Conservation (phyloP, 768 basidiomycete genomes). For the Serpula lacrymans region DNA sequence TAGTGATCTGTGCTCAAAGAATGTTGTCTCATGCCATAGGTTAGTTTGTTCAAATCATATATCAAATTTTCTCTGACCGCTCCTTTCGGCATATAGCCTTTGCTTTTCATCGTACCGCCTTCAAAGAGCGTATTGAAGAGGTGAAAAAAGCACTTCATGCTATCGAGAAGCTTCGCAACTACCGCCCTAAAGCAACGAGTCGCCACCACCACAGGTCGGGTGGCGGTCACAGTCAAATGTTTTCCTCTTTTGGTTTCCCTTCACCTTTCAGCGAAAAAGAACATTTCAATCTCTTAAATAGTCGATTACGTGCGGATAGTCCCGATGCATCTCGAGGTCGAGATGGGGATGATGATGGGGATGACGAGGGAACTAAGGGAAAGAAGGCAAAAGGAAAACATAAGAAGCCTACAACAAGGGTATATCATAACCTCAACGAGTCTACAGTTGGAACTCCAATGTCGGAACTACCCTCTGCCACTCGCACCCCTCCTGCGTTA, state of each 20-base stretch:
- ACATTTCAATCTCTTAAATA: slow-evolving; percentile 32
- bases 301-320: slow-evolving; percentile 25
- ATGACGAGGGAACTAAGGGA: slow-evolving; percentile 14
- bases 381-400: slow-evolving; percentile 29
- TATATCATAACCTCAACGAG: slow-evolving; percentile 5
- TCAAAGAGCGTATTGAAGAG: slow-evolving; percentile 63
- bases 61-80: background rate
- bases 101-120: slow-evolving; percentile 75
- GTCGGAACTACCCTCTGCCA: slow-evolving; percentile 9
- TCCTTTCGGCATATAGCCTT: slow-evolving; percentile 42
- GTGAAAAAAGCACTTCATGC: slow-evolving; percentile 51
- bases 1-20: slow-evolving; percentile 59
- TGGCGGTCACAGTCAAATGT: slow-evolving; percentile 44
- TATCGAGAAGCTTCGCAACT: slow-evolving; percentile 65
- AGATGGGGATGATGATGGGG: slow-evolving; percentile 29
- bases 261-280: slow-evolving; percentile 46
- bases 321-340: slow-evolving; percentile 16
- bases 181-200: slow-evolving; percentile 44
- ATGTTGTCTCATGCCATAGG: slow-evolving; percentile 69
- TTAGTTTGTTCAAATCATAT: slow-evolving; percentile 10
- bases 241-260: slow-evolving; percentile 26
- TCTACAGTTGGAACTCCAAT: slow-evolving; percentile 7
- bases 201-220: slow-evolving; percentile 24
- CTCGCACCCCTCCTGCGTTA: slow-evolving; percentile 4
- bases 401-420: slow-evolving; percentile 7